Base-by-base conservation (phyloP, 805 yeast genomes). In the Kuraishia piskuri region DNA sequence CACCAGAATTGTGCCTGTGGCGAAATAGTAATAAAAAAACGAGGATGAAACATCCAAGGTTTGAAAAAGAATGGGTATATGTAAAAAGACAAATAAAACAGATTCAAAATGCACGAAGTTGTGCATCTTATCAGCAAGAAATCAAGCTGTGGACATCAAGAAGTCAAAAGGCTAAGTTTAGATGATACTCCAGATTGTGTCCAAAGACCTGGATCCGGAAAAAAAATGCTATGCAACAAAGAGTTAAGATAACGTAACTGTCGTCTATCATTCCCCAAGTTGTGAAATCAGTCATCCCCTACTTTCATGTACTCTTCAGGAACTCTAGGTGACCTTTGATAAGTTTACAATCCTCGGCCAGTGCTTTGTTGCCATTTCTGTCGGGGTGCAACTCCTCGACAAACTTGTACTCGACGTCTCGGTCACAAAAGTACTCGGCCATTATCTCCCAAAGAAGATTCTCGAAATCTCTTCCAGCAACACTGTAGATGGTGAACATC, bases 401-500 rank as follows among this genome's bases (percentile, higher is more conserved):
- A 22, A 31, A 49, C 10, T 49, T 37, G 46, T 31, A 49, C 12
- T 22, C 24, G 12, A 36, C n/a, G 5, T 22, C n/a, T 17, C 37
- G n/a, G 12, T 31, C 46, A 49, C 51, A 49, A n/a, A 49, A 20
- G 22, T 49, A 49, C 26, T 21, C 19, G 25, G 36, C 24, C 46
- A 49, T 49, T 19, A n/a, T 49, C 26, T 49, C 51, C 51, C 51
- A 49, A 3, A 49, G 6, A 3, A 3, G 46, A 8, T 22, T 49
- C 19, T 49, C 51, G 23, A 49, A 31, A 5, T 17, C 46, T 4
- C 46, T 40, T 3, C 36, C 36, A 7, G 22, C 37, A 10, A 22
- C 22, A 17, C 22, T 44, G 51, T 49, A 49, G n/a, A 44, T 44
- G 25, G 51, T 36, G 10, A 49, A 31, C 51, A 49, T 49, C 25